Evolutionary conservation across 2,329 filamentous ascomycete species (phyloP).

Genomic region (Parastagonospora nodorum): DNA sequence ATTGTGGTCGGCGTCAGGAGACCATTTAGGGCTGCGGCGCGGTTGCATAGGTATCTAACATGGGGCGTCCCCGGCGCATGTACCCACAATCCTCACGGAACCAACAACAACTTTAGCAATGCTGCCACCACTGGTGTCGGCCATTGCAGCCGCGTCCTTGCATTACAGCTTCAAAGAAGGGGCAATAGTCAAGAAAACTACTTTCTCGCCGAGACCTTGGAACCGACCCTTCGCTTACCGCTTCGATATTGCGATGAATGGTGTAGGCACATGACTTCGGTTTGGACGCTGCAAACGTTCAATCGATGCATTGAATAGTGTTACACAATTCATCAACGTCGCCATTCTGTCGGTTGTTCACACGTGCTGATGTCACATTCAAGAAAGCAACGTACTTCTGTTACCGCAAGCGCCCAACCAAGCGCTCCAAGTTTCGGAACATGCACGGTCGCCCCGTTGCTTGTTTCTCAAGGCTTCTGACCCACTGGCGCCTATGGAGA

Average conservation of each 20-base stretch:
- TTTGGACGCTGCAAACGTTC: too few species aligned
- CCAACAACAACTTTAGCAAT: neutral
- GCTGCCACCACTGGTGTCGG: neutral
- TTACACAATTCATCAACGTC: neutral
- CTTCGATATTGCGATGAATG: too few species aligned
- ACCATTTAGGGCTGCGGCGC: conserved; percentile 12
- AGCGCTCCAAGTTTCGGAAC: conserved; percentile 2
- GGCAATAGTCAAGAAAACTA: neutral
- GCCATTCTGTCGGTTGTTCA: neutral
- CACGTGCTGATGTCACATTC: neutral
- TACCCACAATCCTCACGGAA: neutral
- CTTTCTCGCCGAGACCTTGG: neutral
- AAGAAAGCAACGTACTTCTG: neutral
- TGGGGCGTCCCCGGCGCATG: neutral
- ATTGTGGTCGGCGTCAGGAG: conserved; percentile 2
- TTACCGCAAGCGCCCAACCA: neutral
- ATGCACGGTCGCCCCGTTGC: neutral
- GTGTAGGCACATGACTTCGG: too few species aligned
- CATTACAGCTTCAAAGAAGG: neutral
- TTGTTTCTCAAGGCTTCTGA: neutral
- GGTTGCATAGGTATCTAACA: conserved; percentile 1
- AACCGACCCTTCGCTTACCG: neutral
- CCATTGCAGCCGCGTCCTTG: neutral
- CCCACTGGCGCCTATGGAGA: neutral
- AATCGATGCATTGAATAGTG: neutral